These are phyloP conservation scores for Stylosanthes scabra DNA, from an alignment of 331 rosid genomes.

Conservation along the genomic window DNA sequence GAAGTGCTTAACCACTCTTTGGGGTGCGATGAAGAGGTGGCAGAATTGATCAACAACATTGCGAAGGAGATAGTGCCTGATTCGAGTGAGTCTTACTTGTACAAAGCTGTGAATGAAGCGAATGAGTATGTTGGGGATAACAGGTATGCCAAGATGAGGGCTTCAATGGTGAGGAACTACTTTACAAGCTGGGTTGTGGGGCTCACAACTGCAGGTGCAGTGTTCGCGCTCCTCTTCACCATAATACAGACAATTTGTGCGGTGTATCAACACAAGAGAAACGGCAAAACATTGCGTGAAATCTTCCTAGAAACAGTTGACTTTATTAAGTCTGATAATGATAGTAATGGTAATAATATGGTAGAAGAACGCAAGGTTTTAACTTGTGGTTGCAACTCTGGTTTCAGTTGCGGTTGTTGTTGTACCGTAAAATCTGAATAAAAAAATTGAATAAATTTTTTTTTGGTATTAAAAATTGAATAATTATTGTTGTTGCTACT, in stretches of 20 bases:
- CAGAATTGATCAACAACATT: conserved; percentile 45
- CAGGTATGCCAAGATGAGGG: conserved; percentile 34
- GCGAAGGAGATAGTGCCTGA: conserved; percentile 44
- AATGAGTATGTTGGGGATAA: conserved; percentile 20
- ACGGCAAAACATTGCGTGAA: background rate
- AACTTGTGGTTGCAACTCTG: too few relatives aligned
- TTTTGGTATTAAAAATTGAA: too few relatives aligned
- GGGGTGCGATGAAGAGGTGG: conserved; percentile 38
- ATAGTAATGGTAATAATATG: too few relatives aligned
- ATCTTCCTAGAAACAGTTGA: background rate
- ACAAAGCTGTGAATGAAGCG: conserved; percentile 38
- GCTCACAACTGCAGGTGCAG: conserved; percentile 50
- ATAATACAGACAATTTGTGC: conserved; percentile 39
- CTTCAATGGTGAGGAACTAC: conserved; percentile 42
- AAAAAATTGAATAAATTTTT: too few relatives aligned
- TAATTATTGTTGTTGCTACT: too few relatives aligned
- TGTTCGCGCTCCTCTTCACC: conserved; percentile 45
- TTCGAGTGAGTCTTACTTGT: conserved; percentile 42
- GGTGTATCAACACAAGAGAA: too few relatives aligned
- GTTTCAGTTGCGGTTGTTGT: too few relatives aligned
- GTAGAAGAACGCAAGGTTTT: too few relatives aligned
- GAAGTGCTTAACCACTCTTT: conserved; percentile 50
- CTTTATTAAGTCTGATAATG: background rate
- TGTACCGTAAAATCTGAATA: too few relatives aligned
- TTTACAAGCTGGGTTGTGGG: conserved; percentile 57